Evolutionary conservation across 2,329 filamentous ascomycete species (phyloP), one percentile per base, ranked within the genome.

Genomic region (Penicillium psychrosexuale): DNA sequence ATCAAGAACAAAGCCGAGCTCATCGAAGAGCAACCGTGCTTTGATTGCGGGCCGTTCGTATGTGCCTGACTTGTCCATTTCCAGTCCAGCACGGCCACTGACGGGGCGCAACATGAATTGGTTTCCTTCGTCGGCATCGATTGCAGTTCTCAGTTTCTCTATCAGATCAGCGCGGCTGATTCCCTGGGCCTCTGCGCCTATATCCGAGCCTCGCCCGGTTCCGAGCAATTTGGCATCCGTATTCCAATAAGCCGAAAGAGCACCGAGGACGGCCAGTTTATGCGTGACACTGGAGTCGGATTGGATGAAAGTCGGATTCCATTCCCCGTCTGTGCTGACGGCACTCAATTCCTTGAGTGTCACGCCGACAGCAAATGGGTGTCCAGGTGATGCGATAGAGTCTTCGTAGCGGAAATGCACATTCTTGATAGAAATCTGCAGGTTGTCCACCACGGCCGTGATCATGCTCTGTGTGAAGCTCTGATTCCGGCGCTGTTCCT

Each of bases 341-440:
- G 95, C 95, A 71, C 94, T 97, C 77, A 99, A 92, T 74, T 97
- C 93, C 69, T 96, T 89, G 54, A 99, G 83, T 0, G 92, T 99
- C 57, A 99, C 72, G 46, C 95, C 94, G 6, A 96, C 83, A 5
- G 94, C 91, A 66, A 99, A 99, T 0, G 95, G 93, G 71, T 99
- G 94, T 0, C 91, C 92, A 0, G 93, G 92, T 9, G 92, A 90
- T 19, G 94, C 95, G 66, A 99, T 91, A 13, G 93, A 92, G 75
- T 99, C 94, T 75, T 99, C 94, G 75, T 99, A 99, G 65, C 94
- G 90, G 61, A 99, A 84, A 72, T 99, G 94, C 57, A 99, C 96
- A 71, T 97, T 99, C 80, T 96, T 97, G 74, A 99, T 87, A 24
- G 89, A 94, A 65, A 99, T 90, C 74, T 99, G 94, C 38, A 99